These are phyloP conservation scores for Boletellus deceptivus DNA, from an alignment of 1,284 basidiomycete species.

Conservation along the genomic window DNA sequence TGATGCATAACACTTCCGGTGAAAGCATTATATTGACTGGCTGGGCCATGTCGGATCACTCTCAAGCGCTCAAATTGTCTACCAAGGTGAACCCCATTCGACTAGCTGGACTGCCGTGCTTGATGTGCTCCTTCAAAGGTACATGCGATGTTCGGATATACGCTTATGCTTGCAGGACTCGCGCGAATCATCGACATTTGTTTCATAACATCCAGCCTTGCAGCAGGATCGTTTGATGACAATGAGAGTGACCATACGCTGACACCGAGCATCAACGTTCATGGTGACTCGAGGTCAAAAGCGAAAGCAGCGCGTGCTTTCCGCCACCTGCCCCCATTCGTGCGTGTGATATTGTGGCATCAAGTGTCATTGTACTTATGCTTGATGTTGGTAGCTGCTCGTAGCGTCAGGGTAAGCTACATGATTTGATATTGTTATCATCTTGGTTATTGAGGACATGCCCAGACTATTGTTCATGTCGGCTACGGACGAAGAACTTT, in stretches of 20 bases:
- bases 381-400: constrained; percentile 50
- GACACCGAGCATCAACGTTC: constrained; percentile 28
- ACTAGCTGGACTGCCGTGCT: not conserved
- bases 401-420: constrained; percentile 53
- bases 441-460: not conserved
- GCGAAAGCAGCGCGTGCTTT: constrained; percentile 58
- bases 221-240: constrained; percentile 37
- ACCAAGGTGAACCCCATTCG: constrained; percentile 54
- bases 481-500: constrained; percentile 86
- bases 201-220: constrained; percentile 55
- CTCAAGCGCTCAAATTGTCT: constrained; percentile 81
- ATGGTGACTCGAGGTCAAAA: constrained; percentile 22
- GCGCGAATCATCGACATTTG: constrained; percentile 86
- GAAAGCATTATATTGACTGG: constrained; percentile 83
- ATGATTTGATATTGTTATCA: not conserved
- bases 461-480: constrained; percentile 79
- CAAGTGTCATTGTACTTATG: not conserved
- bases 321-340: constrained; percentile 84
- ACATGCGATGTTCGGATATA: constrained; percentile 81
- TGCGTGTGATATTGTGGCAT: constrained; percentile 41
- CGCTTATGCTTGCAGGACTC: constrained; percentile 83
- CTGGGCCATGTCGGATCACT: constrained; percentile 93
- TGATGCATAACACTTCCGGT: not conserved
- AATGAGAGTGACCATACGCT: constrained; percentile 65
- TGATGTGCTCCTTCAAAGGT: constrained; percentile 47